phyloP scores from a whole-genome alignment of 2,329 filamentous ascomycete species.

The Aspergillus puulaauensis region DNA sequence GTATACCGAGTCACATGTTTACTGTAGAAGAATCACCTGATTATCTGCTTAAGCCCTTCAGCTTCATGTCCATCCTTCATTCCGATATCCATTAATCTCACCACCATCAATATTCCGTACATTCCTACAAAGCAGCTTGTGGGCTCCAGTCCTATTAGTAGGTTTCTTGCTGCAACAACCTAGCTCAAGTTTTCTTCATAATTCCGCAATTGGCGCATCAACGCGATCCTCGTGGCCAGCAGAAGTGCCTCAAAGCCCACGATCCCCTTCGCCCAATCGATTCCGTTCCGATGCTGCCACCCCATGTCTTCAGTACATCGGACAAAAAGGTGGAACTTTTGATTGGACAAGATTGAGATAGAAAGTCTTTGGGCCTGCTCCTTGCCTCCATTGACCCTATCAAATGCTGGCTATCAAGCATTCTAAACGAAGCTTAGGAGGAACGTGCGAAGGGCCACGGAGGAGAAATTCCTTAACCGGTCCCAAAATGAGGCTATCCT shows the following conservation, averaged over 20 bases:
- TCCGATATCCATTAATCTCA: not conserved
- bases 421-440: not conserved
- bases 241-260: not conserved
- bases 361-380: not conserved
- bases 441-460: not conserved
- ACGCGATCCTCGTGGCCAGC: not conserved
- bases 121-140: not conserved
- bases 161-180: not conserved
- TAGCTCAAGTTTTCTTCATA: not conserved
- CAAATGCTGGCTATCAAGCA: not conserved
- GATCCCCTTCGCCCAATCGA: not conserved
- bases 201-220: not conserved
- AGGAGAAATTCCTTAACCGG: not conserved
- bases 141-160: not conserved
- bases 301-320: conserved; percentile 4
- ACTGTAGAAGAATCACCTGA: not conserved
- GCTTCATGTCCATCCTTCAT: no score
- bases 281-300: not conserved
- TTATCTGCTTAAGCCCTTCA: not conserved
- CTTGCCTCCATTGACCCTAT: not conserved
- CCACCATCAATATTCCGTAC: not conserved
- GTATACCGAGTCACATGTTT: not conserved
- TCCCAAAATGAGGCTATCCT: not conserved
- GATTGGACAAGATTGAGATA: not conserved
- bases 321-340: not conserved